phyloP scores from a whole-genome alignment of 139 green algal species.

The Chlamydomonas urium region DNA sequence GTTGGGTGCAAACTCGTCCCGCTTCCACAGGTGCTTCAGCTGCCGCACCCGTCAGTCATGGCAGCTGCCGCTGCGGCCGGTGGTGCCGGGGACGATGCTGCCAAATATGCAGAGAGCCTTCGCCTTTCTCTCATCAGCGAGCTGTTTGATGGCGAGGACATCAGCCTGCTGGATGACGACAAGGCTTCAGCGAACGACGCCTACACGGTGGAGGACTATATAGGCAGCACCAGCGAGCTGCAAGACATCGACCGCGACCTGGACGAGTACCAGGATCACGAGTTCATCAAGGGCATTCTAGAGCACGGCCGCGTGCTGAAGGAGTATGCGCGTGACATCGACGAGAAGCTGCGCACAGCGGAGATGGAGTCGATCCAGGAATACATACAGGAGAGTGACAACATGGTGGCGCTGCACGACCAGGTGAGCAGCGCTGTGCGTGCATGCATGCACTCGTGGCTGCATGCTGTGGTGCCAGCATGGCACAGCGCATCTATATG shows the following conservation, averaged over 20 bases:
- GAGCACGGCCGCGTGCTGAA: constrained; percentile 63
- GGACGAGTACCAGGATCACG: constrained; percentile 69
- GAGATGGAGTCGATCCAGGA: constrained; percentile 92
- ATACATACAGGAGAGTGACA: constrained; percentile 90
- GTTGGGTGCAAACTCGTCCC: too few relatives aligned
- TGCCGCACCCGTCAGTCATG: neutral
- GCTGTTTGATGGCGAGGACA: constrained; percentile 40
- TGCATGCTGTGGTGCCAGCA: neutral
- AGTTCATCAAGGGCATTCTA: constrained; percentile 76
- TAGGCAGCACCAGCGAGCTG: constrained; percentile 10
- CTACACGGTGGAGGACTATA: neutral
- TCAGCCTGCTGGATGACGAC: constrained; percentile 67
- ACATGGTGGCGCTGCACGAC: constrained; percentile 79
- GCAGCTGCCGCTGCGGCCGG: neutral
- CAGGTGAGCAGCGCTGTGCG: constrained; percentile 47
- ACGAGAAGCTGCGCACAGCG: constrained; percentile 74
- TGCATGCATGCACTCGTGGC: neutral
- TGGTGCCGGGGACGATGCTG: constrained; percentile 1
- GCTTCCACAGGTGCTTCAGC: too few relatives aligned
- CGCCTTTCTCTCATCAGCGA: constrained; percentile 38
- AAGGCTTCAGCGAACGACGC: constrained; percentile 64
- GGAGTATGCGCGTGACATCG: constrained; percentile 76
- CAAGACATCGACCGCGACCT: constrained; percentile 63
- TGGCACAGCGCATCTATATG: neutral
- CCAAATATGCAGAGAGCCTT: constrained; percentile 42